Conservation (phyloP, 352 stramenopile species). For the Blastocystis sp. region DNA sequence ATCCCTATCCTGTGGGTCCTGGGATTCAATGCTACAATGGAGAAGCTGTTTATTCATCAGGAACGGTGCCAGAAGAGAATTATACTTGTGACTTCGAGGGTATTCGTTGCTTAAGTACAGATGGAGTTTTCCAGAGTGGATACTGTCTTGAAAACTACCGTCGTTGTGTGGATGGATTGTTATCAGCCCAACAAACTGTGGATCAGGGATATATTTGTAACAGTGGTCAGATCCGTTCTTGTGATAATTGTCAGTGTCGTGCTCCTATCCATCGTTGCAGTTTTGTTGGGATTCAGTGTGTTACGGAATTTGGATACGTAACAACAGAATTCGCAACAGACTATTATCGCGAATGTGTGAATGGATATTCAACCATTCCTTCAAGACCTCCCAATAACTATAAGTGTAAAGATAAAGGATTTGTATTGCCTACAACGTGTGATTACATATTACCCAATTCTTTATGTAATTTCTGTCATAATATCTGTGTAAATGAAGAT, state of each 20-base stretch:
- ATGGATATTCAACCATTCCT: constrained; percentile 55
- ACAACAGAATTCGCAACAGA: constrained; percentile 38
- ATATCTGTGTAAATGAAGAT: constrained; percentile 58
- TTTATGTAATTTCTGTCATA: constrained; percentile 35
- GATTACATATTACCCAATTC: constrained; percentile 42
- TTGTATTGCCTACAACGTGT: constrained; percentile 39
- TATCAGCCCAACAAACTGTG: constrained; percentile 7
- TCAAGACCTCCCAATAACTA: constrained; percentile 37
- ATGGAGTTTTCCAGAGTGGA: background rate
- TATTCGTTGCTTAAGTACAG: constrained; percentile 19
- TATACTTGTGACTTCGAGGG: constrained; percentile 50
- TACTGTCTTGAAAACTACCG: constrained; percentile 36
- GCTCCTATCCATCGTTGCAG: constrained; percentile 44
- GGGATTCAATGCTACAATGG: constrained; percentile 61
- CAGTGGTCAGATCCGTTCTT: constrained; percentile 32
- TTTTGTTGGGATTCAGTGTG: constrained; percentile 57
- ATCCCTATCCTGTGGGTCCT: constrained; percentile 41
- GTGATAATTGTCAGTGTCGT: constrained; percentile 20
- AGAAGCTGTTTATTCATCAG: background rate
- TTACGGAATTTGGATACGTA: constrained; percentile 49
- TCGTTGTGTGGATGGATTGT: constrained; percentile 29
- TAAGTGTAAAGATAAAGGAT: constrained; percentile 61
- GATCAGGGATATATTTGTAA: constrained; percentile 51
- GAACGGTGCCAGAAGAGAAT: background rate
- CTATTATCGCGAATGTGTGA: constrained; percentile 58